Percentiles rank a stretch among this genome's conserved stretches.
Conservation (phyloP, 495 filamentous ascomycete genomes). For the Hyaloscypha finlandica region DNA sequence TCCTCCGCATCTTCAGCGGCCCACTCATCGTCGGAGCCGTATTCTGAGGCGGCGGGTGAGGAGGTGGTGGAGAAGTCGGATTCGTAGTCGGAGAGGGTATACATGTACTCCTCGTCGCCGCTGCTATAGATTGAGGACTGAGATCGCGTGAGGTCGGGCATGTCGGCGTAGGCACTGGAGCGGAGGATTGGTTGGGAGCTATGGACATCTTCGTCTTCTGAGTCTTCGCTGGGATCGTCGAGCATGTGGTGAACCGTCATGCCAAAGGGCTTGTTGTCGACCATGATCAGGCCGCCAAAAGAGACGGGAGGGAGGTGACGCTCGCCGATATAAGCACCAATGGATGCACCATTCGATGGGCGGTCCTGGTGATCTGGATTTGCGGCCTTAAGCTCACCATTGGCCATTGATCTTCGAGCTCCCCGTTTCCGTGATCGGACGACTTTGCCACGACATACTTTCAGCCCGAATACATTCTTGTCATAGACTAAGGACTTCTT, state of each 20-base stretch:
- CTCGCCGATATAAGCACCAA: constrained; percentile 84
- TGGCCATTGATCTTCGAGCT: constrained; percentile 28
- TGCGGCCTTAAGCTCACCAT: constrained; percentile 42
- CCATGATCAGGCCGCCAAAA: constrained; percentile 81
- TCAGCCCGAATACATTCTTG: constrained; percentile 53
- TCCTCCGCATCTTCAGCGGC: constrained; percentile 18
- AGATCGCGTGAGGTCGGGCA: constrained; percentile 30
- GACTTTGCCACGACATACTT: constrained; percentile 70
- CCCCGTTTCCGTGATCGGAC: constrained; percentile 59
- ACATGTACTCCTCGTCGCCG: constrained; percentile 34
- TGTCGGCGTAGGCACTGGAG: constrained; percentile 33
- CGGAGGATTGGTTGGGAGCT: constrained; percentile 37
- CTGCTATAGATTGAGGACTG: constrained; percentile 30
- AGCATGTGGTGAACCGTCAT: constrained; percentile 97
- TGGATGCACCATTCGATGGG: constrained; percentile 85
- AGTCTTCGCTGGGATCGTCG: constrained; percentile 69
- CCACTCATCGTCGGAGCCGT: constrained; percentile 5
- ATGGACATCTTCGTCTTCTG: constrained; percentile 50
- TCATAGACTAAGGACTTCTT: constrained; percentile 72
- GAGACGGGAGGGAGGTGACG: constrained; percentile 86
- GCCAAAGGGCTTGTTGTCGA: constrained; percentile 81
- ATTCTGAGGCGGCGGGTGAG: constrained; percentile 3
- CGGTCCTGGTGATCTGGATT: constrained; percentile 71
- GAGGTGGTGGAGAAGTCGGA: constrained; percentile 14
- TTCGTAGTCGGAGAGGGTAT: constrained; percentile 32